Base-by-base conservation (phyloP, 2,329 filamentous ascomycete species). In the Ophiostoma triangulosporum region DNA sequence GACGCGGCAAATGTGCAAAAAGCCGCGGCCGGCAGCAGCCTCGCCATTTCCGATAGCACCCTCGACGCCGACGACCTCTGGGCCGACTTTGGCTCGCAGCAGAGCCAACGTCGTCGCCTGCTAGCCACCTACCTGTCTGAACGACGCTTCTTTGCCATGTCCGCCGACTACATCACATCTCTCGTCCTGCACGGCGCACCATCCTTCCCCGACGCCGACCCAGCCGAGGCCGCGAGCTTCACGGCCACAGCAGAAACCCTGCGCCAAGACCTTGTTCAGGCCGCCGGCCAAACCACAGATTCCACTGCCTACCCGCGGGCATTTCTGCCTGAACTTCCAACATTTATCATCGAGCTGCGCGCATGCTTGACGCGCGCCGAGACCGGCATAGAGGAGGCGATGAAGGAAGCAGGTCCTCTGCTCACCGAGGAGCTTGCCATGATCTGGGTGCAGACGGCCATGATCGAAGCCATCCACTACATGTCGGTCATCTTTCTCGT, bases 1-100 rank as follows among this genome's bases (percentile, higher is more conserved):
- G 88, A 94, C 71, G 73, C 81, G 15, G 76, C 82, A 54, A 89
- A 87, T 62, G 70, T 94, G 46, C 82, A 86, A 62, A 84, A 86
- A 61, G 85, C 85, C 15, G 78, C 84, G 12, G 84, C 84, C 20
- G 50, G 27, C 40, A 78, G 77, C 55, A 51, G 31, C 46, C 43
- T 52, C 24, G 40, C 53, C 12, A 36, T 49, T 29, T 33, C 27
- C 27, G 46, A 50, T 20, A 33, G 22, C 50, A 80, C 64, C 67
- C 60, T 68, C 50, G 77, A 80, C 60, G 74, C 78, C 11, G 73
- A 80, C 48, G 70, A 76, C 50, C 73, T 78, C 40, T 74, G 73
- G 64, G 62, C 70, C 54, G 70, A 77, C 6, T 88, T 88, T 61
- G 76, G 82, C 56, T 80, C 78, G 32, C 69, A 78, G 46, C 73